Base-by-base conservation (phyloP, 768 basidiomycete species). In the Xerocomellus amylosporus region DNA sequence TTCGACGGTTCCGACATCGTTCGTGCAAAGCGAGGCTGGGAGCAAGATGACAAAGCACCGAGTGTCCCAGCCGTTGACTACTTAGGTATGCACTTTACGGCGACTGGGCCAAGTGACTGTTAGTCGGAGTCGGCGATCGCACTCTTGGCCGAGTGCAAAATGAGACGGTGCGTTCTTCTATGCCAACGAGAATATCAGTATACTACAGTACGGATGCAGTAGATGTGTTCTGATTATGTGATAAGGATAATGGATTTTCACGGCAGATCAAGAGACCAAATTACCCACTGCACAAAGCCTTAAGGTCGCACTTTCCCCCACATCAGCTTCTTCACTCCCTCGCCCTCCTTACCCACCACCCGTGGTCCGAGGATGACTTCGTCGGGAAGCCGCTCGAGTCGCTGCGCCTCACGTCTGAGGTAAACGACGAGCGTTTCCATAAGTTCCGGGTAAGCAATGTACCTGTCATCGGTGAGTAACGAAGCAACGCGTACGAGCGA, bases 341-440 rank as follows among this genome's bases (percentile, higher is more conserved):
- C 69, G 26, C 68, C 61, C 49, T 75, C 73, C 37, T 51, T 63
- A 2, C 74, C 74, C 20, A 74, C 60, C 14, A 54, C 58, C 13
- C 62, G 64, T 33, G 65, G 62, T 22, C 75, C 75, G 24, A 73
- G 55, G 49, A 76, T 46, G 38, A 19, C 60, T 38, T 72, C 72
- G 55, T 85, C 83, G 2, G 73, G 63, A 24, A 86, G 56, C 22
- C 52, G 54, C 54, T 95, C 87, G 31, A 97, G 74, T 49, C 93
- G 70, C 17, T 75, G 73, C 33, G 89, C 73, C 73, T 96, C 94
- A 49, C 82, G 74, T 44, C 93, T 76, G 17, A 91, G 69, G 61
- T 90, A 95, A 36, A 65, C 67, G 12, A 89, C 86, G 15, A 93
- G 68, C 24, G 78, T 77, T 22, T 86, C 79, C 81, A 97, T 86